Evolutionary conservation across 2,329 filamentous ascomycete genomes (phyloP).

Genomic region (Sclerotinia nivalis): DNA sequence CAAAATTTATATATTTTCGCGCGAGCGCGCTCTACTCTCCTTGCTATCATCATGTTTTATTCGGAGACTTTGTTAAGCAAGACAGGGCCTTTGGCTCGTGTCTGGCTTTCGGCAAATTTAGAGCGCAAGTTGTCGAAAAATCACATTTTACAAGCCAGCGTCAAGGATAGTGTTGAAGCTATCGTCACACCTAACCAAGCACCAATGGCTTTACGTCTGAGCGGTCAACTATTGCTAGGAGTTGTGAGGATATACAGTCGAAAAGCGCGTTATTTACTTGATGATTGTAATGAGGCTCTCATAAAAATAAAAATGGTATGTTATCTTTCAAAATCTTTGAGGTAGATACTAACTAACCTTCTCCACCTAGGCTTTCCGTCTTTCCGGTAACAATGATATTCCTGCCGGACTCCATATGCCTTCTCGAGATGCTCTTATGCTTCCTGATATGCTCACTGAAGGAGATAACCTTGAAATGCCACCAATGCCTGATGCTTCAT

Average conservation of each 20-base stretch:
- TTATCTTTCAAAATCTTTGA: constrained; percentile 32
- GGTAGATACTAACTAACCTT: constrained; percentile 45
- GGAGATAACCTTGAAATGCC: constrained; percentile 77
- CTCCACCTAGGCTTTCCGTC: constrained; percentile 76
- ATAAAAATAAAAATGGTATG: constrained; percentile 98
- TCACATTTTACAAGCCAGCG: constrained; percentile 90
- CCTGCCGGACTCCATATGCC: constrained; percentile 78
- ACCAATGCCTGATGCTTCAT: constrained; percentile 83
- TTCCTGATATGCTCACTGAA: constrained; percentile 91
- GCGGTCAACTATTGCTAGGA: constrained; percentile 89
- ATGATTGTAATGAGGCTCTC: constrained; percentile 96
- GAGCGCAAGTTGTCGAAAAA: constrained; percentile 98
- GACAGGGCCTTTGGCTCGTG: constrained; percentile 93
- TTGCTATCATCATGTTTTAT: constrained; percentile 77
- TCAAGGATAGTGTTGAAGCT: constrained; percentile 90
- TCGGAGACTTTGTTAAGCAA: constrained; percentile 94
- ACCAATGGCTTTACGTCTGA: constrained; percentile 90
- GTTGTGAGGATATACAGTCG: constrained; percentile 97
- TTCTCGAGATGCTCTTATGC: constrained; percentile 80
- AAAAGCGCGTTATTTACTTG: constrained; percentile 92
- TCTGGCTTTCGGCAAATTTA: constrained; percentile 97
- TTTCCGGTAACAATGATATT: constrained; percentile 91
- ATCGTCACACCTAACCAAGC: constrained; percentile 93
- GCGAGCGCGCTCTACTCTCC: constrained; percentile 11
- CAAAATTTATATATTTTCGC: background rate